These are phyloP conservation scores for Silene conica DNA, from an alignment of 148 eudicot genomes.

Conservation along the genomic window DNA sequence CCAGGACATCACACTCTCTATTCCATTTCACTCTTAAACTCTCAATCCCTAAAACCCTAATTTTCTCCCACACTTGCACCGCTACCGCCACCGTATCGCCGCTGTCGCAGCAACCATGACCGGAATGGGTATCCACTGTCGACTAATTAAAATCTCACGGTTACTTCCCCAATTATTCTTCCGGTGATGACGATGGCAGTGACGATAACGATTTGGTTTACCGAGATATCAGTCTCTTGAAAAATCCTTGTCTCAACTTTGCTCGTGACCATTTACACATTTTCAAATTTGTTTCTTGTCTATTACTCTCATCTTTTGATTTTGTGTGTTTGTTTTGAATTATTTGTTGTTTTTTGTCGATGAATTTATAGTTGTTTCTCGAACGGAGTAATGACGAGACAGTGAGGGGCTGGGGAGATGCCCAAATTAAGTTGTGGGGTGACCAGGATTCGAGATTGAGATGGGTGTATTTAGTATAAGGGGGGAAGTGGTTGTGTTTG, in stretches of 20 bases:
- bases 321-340: too few species aligned
- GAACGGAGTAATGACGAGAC: too few species aligned
- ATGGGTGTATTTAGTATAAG: too few species aligned
- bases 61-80: slow-evolving; percentile 18
- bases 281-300: slow-evolving; percentile 39
- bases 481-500: too few species aligned
- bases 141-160: slow-evolving; percentile 59
- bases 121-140: slow-evolving; percentile 81
- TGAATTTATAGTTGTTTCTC: too few species aligned
- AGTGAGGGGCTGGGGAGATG: too few species aligned
- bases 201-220: slow-evolving; percentile 33
- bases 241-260: slow-evolving; percentile 75
- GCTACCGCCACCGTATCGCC: slow-evolving; percentile 25
- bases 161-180: too few species aligned
- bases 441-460: too few species aligned
- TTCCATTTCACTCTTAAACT: slow-evolving; percentile 19
- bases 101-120: slow-evolving; percentile 54
- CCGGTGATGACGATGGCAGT: not conserved
- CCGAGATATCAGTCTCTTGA: slow-evolving; percentile 46
- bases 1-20: slow-evolving; percentile 20
- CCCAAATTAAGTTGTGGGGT: too few species aligned
- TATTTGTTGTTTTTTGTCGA: too few species aligned
- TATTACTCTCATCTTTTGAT: too few species aligned
- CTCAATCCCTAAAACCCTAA: slow-evolving; percentile 10
- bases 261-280: slow-evolving; percentile 77